Evolutionary conservation across 305 asterid species (phyloP), one percentile per base, ranked within the genome.

Genomic region (Solanum chacoense): DNA sequence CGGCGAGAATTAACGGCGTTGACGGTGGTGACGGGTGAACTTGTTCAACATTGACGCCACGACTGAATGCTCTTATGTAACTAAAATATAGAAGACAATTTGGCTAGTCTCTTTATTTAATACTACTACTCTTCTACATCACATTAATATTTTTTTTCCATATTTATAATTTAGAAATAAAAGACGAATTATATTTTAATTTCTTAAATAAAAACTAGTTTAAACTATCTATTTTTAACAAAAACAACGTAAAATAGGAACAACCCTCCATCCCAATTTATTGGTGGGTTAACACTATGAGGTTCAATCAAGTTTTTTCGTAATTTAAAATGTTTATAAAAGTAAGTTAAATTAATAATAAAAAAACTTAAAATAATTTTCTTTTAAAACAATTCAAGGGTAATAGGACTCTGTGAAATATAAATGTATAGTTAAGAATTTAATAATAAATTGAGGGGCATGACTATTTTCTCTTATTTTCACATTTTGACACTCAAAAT

Each of bases 1-100:
- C 90, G 89, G 91, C 90, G 84, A 87, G 42, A 89, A 37, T 81
- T 78, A 88, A 91, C 86, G 24, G 91, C 92, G 93, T 89, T 89
- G 91, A 91, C 90, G 67, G 31, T 24, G 31, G 28, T 67, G 73
- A 67, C 31, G n/a, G 67, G 67, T 7, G 67, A 55, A 26, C 13
- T 67, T 67, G 3, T 11, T 67, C 74, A 24, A 67, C 12, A 67
- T 67, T 67, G 74, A 67, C 32, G 16, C 74, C 69, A 59, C 69
- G 26, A 59, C 69, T 59, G 26, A 59, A 55, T 55, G 59, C 59
- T 13, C 8, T 14, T 45, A 13, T 5, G 20, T 45, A 45, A 2
- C 59, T 42, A 16, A 55, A 18, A 24, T 18, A 18, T 18, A 18
- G 10, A 55, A 18, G 67, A 55, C 1, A 55, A 55, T 55, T 55